A percentile compares a stretch with the other conserved stretches of the same genome.
Evolutionary conservation across 2,329 filamentous ascomycete genomes (phyloP).

Genomic region (Colletotrichum eleusines): DNA sequence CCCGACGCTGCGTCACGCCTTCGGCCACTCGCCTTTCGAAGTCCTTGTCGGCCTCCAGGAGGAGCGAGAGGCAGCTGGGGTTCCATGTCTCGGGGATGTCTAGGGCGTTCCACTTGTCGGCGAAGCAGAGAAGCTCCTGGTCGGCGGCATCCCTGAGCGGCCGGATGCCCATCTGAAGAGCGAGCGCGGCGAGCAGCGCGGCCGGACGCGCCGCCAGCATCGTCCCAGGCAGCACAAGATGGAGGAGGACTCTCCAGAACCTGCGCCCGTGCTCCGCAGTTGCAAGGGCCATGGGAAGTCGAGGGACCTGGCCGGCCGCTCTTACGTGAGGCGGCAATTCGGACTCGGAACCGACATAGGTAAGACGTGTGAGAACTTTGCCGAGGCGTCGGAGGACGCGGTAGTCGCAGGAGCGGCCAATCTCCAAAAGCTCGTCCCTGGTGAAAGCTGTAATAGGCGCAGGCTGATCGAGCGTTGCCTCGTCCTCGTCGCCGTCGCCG

Average conservation of each 20-base stretch:
- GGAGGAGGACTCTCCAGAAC: slow-evolving; percentile 64
- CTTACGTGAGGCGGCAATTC: slow-evolving; percentile 60
- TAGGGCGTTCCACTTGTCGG: slow-evolving; percentile 60
- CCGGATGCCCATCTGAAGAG: slow-evolving; percentile 60
- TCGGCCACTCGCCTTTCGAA: slow-evolving; percentile 47
- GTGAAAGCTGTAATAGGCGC: slow-evolving; percentile 54
- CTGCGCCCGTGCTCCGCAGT: slow-evolving; percentile 49
- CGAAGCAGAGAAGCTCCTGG: slow-evolving; percentile 55
- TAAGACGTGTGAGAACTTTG: slow-evolving; percentile 59
- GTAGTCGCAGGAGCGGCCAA: slow-evolving; percentile 63
- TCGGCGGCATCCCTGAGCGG: slow-evolving; percentile 56
- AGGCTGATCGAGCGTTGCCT: slow-evolving; percentile 44
- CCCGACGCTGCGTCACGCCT: slow-evolving; percentile 41
- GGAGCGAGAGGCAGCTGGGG: slow-evolving; percentile 56
- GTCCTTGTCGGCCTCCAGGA: slow-evolving; percentile 60
- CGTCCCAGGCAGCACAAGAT: slow-evolving; percentile 62
- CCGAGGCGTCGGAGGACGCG: slow-evolving; percentile 61
- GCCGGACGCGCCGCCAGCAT: slow-evolving; percentile 58
- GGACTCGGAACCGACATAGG: slow-evolving; percentile 54
- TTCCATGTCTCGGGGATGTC: slow-evolving; percentile 65
- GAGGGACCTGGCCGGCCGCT: slow-evolving; percentile 50
- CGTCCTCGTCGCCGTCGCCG: slow-evolving; percentile 43
- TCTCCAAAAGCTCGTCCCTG: slow-evolving; percentile 62
- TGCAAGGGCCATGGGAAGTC: slow-evolving; percentile 59
- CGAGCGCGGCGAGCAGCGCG: slow-evolving; percentile 60